These are phyloP conservation scores for Pichia sp. DNA, from an alignment of 1,139 yeast species.

Conservation along the genomic window DNA sequence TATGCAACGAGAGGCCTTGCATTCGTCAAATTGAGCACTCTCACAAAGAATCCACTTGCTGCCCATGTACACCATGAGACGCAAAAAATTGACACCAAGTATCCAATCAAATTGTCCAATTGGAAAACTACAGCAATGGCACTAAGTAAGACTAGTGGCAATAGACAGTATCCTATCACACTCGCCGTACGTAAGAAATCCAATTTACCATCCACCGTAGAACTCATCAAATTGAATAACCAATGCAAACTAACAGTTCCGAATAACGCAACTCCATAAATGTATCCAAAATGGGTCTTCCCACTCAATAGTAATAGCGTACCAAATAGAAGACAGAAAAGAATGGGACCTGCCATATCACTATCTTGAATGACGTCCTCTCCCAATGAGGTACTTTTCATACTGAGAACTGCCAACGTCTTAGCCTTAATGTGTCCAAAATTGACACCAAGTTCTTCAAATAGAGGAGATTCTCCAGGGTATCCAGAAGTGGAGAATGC, in stretches of 20 bases:
- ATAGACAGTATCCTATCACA: constrained; percentile 86
- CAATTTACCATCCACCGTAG: constrained; percentile 31
- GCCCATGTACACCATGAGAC: constrained; percentile 95
- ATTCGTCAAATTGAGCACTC: constrained; percentile 73
- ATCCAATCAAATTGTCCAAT: constrained; percentile 72
- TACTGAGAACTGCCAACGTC: constrained; percentile 71
- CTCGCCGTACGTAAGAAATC: constrained; percentile 78
- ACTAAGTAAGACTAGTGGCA: constrained; percentile 81
- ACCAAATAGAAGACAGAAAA: constrained; percentile 88
- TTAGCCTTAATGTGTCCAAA: constrained; percentile 80
- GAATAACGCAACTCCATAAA: constrained; percentile 90
- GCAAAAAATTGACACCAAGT: constrained; percentile 57
- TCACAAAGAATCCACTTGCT: constrained; percentile 88
- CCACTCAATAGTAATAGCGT: constrained; percentile 76
- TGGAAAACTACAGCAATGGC: constrained; percentile 54
- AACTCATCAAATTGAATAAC: constrained; percentile 80
- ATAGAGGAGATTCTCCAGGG: constrained; percentile 85
- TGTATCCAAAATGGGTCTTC: constrained; percentile 93
- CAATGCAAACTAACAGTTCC: constrained; percentile 84
- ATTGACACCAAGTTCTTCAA: constrained; percentile 91
- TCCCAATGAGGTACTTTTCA: constrained; percentile 26
- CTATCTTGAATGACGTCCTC: constrained; percentile 79
- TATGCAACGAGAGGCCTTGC: constrained; percentile 90
- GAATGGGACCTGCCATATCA: constrained; percentile 91
- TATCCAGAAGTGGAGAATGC: constrained; percentile 94